Base-by-base conservation (phyloP, 257 asterid species). In the Petunia axillaris region DNA sequence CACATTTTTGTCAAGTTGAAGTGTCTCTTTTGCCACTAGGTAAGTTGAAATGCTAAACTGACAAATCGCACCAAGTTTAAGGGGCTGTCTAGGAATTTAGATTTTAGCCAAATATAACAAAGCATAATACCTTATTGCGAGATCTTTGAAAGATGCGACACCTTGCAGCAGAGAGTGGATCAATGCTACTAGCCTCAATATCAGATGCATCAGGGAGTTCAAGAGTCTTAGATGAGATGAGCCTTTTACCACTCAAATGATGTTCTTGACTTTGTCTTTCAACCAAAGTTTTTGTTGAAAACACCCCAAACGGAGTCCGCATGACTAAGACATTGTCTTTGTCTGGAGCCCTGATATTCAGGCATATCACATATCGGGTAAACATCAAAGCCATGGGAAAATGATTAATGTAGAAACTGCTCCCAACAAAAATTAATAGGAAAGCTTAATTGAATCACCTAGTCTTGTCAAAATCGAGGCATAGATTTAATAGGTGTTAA, bases 111-210 rank as follows among this genome's bases (percentile, higher is more conserved):
- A 36, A 73, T 50, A 50, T 25, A 25, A 71, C 70, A 57, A 52
- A 82, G 64, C 60, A 68, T 66, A 78, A 16, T 67, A 92, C 98
- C 96, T 92, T 92, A 40, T 79, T 35, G 71, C 80, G 82, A 2
- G 94, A 85, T 82, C 86, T 83, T 79, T 86, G 84, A 80, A 87
- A 96, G 75, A 88, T 73, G 53, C 94, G 97, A 88, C 98, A 91
- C 85, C 98, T 87, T 80, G 98, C 97, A 54, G 95, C 91, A 83
- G 99, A 90, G 85, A 88, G 82, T 74, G 85, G 91, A 53, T 89
- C 97, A 54, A 87, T 78, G 75, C 86, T 91, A 65, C 60, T 80
- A 53, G 84, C 83, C 82, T 81, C 92, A 48, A 80, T 83, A 84
- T 78, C 90, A 82, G 90, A 85, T 80, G 88, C 70, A 76, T 85